Evolutionary conservation across 148 eudicot genomes (phyloP), one percentile per base, ranked within the genome.

Genomic region (Fallopia convolvulus): DNA sequence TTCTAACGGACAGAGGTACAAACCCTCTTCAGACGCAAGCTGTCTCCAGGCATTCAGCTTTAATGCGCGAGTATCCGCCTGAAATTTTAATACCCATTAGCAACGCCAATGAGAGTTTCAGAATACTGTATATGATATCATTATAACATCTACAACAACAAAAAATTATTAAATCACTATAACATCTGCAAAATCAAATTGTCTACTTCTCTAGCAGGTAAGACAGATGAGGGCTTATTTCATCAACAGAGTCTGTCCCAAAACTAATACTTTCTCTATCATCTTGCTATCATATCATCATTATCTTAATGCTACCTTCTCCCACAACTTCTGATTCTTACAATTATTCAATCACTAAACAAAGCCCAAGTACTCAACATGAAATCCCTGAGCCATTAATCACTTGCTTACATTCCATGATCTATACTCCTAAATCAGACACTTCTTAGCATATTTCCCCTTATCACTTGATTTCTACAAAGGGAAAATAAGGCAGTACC

Each of bases 21-120:
- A 76, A 94, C 99, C 97, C 86, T 92, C 97, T 79, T 92, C 98
- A 65, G 77, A 81, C 50, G 98, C 97, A 80, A 94, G 97, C 80
- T 92, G 96, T 87, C 82, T 86, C 99, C 99, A 94, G 9, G 97
- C 91, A 80, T 88, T 81, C 84, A 90, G 82, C 83, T 89, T 94
- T 81, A 94, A 72, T 32, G 89, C 81, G 74, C 87, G 88, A 82
- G 93, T 84, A 84, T 91, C 96, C n/a, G 91, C 90, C 99, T 92
- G 93, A 77, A 82, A 63, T 76, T 52, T 14, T 3, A 61, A 81
- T 50, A 39, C 48, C 18, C 71, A 72, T 80, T 77, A 82, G 47
- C 46, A 58, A 55, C 5, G 1, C 15, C 5, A 40, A 20, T 55
- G 49, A 40, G 65, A 75, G 70, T 18, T 75, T 40, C 21, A 72